These are phyloP conservation scores for Parafenestella ontariensis DNA, from an alignment of 2,329 filamentous ascomycete genomes.

Conservation along the genomic window DNA sequence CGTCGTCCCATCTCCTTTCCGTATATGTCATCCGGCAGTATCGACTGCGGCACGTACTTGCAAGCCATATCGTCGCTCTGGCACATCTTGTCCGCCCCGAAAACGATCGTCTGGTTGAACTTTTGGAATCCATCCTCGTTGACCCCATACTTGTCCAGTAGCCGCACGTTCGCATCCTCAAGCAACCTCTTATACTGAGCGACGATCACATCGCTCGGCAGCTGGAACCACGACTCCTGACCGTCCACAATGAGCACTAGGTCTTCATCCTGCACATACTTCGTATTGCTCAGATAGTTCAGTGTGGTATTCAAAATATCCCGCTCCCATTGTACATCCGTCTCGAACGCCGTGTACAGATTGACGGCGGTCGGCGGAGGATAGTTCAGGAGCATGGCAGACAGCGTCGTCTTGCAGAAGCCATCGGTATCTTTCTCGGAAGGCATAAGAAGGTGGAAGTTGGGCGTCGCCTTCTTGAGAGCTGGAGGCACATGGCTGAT, in stretches of 20 bases:
- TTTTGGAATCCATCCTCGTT: slow-evolving; percentile 27
- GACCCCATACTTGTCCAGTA: slow-evolving; percentile 59
- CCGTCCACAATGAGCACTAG: slow-evolving; percentile 70
- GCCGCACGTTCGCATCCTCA: slow-evolving; percentile 60
- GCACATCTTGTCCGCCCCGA: slow-evolving; percentile 63
- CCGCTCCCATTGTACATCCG: slow-evolving; percentile 48
- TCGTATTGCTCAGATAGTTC: slow-evolving; percentile 57
- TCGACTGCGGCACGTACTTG: slow-evolving; percentile 59
- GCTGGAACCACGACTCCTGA: slow-evolving; percentile 70
- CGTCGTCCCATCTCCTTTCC: slow-evolving; percentile 52
- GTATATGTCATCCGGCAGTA: slow-evolving; percentile 59
- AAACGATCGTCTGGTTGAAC: slow-evolving; percentile 62
- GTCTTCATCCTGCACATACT: slow-evolving; percentile 63
- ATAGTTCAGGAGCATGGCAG: slow-evolving; percentile 65
- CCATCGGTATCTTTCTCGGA: slow-evolving; percentile 56
- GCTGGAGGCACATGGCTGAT: slow-evolving; percentile 34
- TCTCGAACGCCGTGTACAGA: slow-evolving; percentile 43
- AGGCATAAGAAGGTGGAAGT: slow-evolving; percentile 64
- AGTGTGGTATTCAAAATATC: slow-evolving; percentile 56
- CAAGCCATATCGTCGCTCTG: slow-evolving; percentile 60
- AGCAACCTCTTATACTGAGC: slow-evolving; percentile 66
- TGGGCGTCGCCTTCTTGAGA: slow-evolving; percentile 43
- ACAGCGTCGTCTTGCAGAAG: slow-evolving; percentile 65
- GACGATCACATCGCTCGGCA: slow-evolving; percentile 69
- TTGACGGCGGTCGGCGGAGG: slow-evolving; percentile 64